These are phyloP conservation scores for Blastobotrys elegans DNA, from an alignment of 1,139 yeast species.

Conservation along the genomic window DNA sequence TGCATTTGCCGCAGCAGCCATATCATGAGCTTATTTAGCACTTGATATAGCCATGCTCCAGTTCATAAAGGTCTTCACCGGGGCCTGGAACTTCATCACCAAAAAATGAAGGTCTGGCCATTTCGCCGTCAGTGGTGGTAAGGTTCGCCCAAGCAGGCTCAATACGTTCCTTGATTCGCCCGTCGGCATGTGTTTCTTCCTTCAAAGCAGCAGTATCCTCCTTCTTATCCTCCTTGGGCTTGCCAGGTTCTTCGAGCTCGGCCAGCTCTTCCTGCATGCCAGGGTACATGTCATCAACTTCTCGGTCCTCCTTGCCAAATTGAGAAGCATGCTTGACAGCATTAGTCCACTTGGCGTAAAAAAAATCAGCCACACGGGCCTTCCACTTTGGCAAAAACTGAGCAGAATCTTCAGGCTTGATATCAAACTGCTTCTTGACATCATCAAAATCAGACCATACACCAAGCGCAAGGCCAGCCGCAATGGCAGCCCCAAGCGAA, in stretches of 20 bases:
- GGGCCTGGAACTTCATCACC: background rate
- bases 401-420: background rate
- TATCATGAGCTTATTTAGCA: too few relatives aligned
- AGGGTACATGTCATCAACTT: background rate
- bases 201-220: too few relatives aligned
- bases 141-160: background rate
- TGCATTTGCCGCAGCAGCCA: too few relatives aligned
- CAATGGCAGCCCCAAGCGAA: conserved; percentile 94
- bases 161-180: background rate
- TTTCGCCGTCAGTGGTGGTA: background rate
- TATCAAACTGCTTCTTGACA: background rate
- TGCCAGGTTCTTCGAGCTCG: too few relatives aligned
- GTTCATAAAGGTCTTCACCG: background rate
- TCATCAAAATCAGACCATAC: conserved; percentile 29
- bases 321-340: background rate
- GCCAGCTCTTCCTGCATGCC: background rate
- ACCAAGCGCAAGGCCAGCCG: conserved; percentile 80
- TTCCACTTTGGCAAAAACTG: conserved; percentile 6
- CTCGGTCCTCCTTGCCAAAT: background rate
- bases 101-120: background rate
- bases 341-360: conserved; percentile 3
- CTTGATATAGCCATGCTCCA: background rate
- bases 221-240: too few relatives aligned
- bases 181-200: too few relatives aligned
- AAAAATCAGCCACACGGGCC: background rate